Evolutionary conservation across 768 basidiomycete genomes (phyloP), one percentile per base, ranked within the genome.

Genomic region (Mycena metata): DNA sequence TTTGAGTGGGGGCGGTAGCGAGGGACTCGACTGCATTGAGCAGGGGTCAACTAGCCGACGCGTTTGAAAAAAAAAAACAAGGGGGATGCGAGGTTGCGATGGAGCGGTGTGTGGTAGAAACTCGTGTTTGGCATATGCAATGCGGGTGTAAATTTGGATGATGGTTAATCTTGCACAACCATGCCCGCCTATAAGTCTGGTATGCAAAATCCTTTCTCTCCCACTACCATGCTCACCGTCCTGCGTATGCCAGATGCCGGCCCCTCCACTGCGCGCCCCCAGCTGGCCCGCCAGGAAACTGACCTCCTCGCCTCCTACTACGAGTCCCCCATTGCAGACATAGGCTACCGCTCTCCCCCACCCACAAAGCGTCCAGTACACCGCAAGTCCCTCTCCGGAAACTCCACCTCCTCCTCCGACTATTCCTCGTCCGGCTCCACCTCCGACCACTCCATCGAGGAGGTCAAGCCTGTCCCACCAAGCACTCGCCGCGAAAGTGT

Each of bases 251-350:
- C 72, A 69, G 77, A 78, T 33, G 45, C 67, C 47, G 60, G 61
- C 24, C 41, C 74, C 26, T 69, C 73, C 23, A 72, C 70, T 12
- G 45, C 63, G 5, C 67, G 71, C 13, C 69, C 69, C 51, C 62
- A 69, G 60, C 72, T 72, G 6, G 67, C 71, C 11, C 78, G 79
- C 45, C 75, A 74, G 58, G 85, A 86, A 50, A 80, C 83, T 35
- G 84, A 86, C 54, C 76, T 78, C 52, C 84, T 86, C 68, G 75
- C 86, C 58, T 84, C 84, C 21, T 86, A 88, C 75, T 89, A 89
- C 79, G 83, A 88, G 73, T 88, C 89, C 10, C 79, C 86, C 64
- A 79, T 85, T 63, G 84, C 88, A 30, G 80, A 79, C 33, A 75
- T 68, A 60, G 62, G 64, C 63, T 75, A 80, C 67, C 66, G 72